A percentile compares a stretch with the other conserved stretches of the same genome.
Evolutionary conservation across 768 basidiomycete genomes (phyloP).

Genomic region (Mycena chlorophos): DNA sequence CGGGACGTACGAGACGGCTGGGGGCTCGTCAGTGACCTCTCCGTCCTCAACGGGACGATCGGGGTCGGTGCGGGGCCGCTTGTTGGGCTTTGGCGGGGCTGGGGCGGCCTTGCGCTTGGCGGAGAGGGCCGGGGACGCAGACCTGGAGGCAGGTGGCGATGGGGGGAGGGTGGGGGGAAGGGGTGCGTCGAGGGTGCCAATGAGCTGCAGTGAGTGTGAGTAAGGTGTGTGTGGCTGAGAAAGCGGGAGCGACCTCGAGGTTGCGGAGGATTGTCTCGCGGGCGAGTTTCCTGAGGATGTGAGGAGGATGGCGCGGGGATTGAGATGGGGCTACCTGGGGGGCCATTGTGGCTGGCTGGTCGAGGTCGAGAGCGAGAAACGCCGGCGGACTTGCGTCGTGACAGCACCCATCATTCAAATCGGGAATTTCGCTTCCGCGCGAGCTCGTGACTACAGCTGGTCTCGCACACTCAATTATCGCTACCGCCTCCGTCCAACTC

Average conservation of each 20-base stretch:
- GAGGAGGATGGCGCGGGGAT: conserved; percentile 18
- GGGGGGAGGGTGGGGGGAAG: conserved; percentile 50
- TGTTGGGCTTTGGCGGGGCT: conserved; percentile 40
- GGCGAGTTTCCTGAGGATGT: conserved; percentile 45
- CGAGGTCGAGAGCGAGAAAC: neutral
- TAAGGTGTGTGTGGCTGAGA: conserved; percentile 1
- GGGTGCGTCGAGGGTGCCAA: conserved; percentile 41
- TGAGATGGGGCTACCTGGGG: conserved; percentile 31
- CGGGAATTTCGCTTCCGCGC: neutral
- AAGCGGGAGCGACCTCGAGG: conserved; percentile 40
- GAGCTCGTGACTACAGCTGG: neutral
- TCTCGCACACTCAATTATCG: neutral
- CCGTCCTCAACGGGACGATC: conserved; percentile 46
- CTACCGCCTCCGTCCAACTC: no score
- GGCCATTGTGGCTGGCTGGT: conserved; percentile 9
- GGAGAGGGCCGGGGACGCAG: conserved; percentile 46
- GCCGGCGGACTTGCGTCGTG: no score
- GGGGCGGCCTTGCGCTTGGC: conserved; percentile 51
- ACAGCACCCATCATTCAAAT: neutral
- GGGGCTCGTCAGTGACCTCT: conserved; percentile 51
- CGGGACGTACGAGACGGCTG: conserved; percentile 26
- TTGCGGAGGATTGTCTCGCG: conserved; percentile 50
- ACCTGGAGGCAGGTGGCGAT: conserved; percentile 52
- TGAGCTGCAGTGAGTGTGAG: conserved; percentile 35
- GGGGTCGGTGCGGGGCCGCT: conserved; percentile 46